phyloP scores from a whole-genome alignment of 192 early-diverging fungal genomes.

The Linnemannia exigua region DNA sequence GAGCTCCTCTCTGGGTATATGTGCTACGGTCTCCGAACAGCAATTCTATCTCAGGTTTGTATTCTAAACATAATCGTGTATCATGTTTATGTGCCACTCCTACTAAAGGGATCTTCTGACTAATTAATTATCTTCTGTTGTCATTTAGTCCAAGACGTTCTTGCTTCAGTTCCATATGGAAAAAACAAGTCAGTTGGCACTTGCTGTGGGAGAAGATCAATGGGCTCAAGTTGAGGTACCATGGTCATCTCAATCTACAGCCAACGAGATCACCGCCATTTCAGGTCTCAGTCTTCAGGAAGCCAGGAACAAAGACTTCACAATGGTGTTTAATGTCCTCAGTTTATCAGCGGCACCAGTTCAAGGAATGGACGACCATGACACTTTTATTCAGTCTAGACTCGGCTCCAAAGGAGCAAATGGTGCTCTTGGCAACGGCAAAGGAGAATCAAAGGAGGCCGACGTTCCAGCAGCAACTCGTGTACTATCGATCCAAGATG shows the following conservation, averaged over 20 bases:
- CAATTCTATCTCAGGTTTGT: slow-evolving; percentile 84
- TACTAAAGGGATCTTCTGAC: not conserved
- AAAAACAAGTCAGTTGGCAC: slow-evolving; percentile 86
- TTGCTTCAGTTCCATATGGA: slow-evolving; percentile 95
- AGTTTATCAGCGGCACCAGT: slow-evolving; percentile 21
- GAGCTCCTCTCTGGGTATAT: slow-evolving; percentile 87
- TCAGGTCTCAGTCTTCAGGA: slow-evolving; percentile 56
- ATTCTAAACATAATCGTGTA: no score
- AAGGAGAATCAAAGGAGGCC: slow-evolving; percentile 21
- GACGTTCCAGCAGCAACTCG: slow-evolving; percentile 60
- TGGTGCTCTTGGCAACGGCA: slow-evolving; percentile 12
- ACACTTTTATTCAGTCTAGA: slow-evolving; percentile 13
- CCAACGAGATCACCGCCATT: slow-evolving; percentile 76
- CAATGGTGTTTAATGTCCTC: slow-evolving; percentile 50
- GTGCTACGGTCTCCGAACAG: slow-evolving; percentile 93
- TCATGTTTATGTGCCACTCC: not conserved
- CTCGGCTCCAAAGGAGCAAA: slow-evolving; percentile 19
- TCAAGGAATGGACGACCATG: slow-evolving; percentile 33
- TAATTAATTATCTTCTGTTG: not conserved
- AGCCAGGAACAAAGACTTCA: slow-evolving; percentile 58
- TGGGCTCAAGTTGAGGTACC: slow-evolving; percentile 97
- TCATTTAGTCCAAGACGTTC: slow-evolving; percentile 85
- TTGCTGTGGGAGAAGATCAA: slow-evolving; percentile 96
- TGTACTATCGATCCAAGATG: slow-evolving; percentile 81
- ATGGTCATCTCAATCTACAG: slow-evolving; percentile 91